phyloP scores from a whole-genome alignment of 768 basidiomycete species.

The Boletellus emodensis region DNA sequence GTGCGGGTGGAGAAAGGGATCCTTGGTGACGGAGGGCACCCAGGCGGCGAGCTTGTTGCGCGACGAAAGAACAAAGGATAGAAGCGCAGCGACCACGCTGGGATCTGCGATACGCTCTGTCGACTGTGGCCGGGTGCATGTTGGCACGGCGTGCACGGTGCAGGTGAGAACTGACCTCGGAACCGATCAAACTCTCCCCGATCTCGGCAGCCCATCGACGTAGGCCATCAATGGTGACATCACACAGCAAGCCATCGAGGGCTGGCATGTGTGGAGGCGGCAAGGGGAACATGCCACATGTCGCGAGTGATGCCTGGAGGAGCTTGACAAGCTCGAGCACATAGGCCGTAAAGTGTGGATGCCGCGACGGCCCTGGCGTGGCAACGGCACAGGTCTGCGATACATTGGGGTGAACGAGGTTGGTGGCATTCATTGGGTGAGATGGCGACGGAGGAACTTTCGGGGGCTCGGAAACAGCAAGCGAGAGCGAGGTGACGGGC shows the following conservation, averaged over 20 bases:
- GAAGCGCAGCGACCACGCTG: constrained; percentile 60
- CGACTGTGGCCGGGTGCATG: constrained; percentile 38
- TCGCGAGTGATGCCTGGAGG: constrained; percentile 63
- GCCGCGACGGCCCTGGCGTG: constrained; percentile 17
- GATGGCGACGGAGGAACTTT: constrained; percentile 24
- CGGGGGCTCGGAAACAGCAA: constrained; percentile 19
- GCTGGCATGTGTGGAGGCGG: constrained; percentile 8
- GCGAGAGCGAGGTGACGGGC: constrained; percentile 20
- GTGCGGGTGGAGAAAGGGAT: constrained; percentile 72
- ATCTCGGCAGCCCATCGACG: constrained; percentile 63
- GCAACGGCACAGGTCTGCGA: constrained; percentile 8
- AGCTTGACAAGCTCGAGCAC: constrained; percentile 76
- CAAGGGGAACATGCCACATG: constrained; percentile 64
- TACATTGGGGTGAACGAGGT: constrained; percentile 13
- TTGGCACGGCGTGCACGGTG: constrained; percentile 1
- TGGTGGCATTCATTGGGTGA: constrained; percentile 14
- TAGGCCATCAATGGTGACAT: constrained; percentile 70
- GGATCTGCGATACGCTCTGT: constrained; percentile 76
- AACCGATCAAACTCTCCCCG: constrained; percentile 54
- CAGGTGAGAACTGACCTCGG: constrained; percentile 45
- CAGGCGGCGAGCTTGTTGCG: constrained; percentile 68
- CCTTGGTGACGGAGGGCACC: constrained; percentile 52
- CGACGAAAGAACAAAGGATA: constrained; percentile 62
- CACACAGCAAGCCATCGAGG: constrained; percentile 72
- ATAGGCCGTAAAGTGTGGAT: constrained; percentile 51